phyloP scores from a whole-genome alignment of 768 basidiomycete genomes.

The Pulveroboletus sp. region DNA sequence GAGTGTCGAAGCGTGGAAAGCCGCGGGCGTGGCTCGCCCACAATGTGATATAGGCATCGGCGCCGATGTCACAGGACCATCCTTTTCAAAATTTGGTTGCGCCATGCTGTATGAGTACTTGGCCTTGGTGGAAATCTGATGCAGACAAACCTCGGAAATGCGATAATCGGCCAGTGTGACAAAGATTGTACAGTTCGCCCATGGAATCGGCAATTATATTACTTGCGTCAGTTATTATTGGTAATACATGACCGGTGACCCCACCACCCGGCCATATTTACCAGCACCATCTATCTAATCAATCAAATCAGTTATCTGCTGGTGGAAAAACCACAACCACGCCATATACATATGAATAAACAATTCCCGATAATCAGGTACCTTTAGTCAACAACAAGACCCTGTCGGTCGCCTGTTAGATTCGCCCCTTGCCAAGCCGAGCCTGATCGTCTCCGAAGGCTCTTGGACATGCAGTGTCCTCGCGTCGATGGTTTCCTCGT shows the following conservation, averaged over 20 bases:
- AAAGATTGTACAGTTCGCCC: no score
- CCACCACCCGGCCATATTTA: no score
- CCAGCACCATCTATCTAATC: not conserved
- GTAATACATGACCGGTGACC: no score
- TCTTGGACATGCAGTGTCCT: conserved; percentile 41
- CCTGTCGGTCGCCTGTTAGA: conserved; percentile 6
- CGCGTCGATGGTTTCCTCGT: conserved; percentile 57
- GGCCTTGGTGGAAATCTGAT: no score
- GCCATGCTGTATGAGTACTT: no score
- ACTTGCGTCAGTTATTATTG: no score
- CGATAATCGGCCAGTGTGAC: no score
- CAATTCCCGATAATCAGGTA: not conserved
- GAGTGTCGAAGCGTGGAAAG: no score
- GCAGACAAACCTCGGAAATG: no score
- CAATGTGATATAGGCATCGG: not conserved
- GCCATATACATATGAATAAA: conserved; percentile 24
- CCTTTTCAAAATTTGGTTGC: no score
- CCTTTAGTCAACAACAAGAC: conserved; percentile 18
- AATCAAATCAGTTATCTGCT: not conserved
- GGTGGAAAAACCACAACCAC: not conserved
- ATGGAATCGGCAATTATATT: no score
- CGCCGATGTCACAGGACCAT: not conserved
- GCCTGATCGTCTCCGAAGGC: conserved; percentile 36
- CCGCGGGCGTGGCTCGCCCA: no score
- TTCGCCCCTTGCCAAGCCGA: conserved; percentile 23